Conservation (phyloP, 2,329 filamentous ascomycete species). For the Beauveria caledonica region DNA sequence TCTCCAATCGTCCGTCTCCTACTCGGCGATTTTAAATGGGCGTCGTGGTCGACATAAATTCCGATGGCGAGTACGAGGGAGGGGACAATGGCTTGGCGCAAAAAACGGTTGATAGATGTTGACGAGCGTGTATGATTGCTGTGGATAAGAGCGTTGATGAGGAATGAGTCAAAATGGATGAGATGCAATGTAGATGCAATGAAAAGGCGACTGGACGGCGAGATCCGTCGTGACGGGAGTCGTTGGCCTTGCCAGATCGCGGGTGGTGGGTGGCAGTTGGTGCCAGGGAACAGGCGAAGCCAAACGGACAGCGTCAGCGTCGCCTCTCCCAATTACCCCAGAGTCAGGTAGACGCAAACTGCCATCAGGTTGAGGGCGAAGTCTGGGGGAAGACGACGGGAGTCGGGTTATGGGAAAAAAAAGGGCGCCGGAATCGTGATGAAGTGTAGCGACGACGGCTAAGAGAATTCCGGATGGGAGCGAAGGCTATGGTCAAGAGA, state of each 20-base stretch:
- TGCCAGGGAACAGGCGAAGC: slow-evolving; percentile 9
- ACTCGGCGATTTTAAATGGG: not conserved
- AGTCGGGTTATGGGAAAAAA: not conserved
- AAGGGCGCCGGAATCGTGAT: not conserved
- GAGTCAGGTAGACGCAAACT: not conserved
- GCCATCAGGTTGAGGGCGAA: slow-evolving; percentile 6
- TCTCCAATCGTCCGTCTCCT: slow-evolving; percentile 7
- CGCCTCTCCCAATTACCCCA: slow-evolving; percentile 13
- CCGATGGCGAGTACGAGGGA: not conserved
- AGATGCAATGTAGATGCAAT: not conserved
- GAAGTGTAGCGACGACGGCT: not conserved
- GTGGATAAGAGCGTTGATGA: not conserved
- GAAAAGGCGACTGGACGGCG: not conserved
- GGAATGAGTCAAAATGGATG: not conserved
- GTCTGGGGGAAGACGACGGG: not conserved
- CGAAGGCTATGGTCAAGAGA: not conserved
- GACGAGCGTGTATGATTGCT: not conserved
- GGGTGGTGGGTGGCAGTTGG: slow-evolving; percentile 2
- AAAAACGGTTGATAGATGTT: not conserved
- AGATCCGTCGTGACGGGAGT: not conserved
- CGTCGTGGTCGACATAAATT: slow-evolving; percentile 8
- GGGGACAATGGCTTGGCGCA: slow-evolving; percentile 1
- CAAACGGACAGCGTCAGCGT: slow-evolving; percentile 8
- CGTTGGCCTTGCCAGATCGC: not conserved
- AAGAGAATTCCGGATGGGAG: not conserved